Percentiles rank a stretch among this genome's conserved stretches.
These are phyloP conservation scores for Vaccinium myrtillus DNA, from an alignment of 148 eudicot species.

Conservation along the genomic window DNA sequence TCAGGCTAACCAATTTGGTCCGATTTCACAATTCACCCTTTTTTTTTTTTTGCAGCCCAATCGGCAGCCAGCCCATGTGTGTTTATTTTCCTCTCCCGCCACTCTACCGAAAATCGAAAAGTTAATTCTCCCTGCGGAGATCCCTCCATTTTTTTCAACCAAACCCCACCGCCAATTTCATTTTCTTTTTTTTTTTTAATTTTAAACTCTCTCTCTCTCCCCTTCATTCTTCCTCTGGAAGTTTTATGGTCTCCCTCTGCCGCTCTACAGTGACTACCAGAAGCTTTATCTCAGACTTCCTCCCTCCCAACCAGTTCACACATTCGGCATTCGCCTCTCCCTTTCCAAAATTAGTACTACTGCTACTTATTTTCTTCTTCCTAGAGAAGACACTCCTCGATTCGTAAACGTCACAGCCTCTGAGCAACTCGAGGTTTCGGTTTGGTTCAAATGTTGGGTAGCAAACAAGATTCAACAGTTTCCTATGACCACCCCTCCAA, in stretches of 20 bases:
- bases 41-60: neutral
- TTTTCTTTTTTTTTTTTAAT: neutral
- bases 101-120: slow-evolving; percentile 3
- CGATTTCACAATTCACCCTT: too few relatives aligned
- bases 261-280: neutral
- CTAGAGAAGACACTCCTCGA: neutral
- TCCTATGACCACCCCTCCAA: slow-evolving; percentile 22
- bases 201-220: neutral
- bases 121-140: too few relatives aligned
- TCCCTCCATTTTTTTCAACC: neutral
- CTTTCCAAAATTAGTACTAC: neutral
- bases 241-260: slow-evolving; percentile 11
- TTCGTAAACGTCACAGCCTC: neutral
- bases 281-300: too few relatives aligned
- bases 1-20: too few relatives aligned
- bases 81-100: slow-evolving; percentile 1
- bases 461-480: slow-evolving; percentile 20
- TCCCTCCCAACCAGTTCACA: neutral
- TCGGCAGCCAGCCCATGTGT: neutral
- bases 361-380: neutral
- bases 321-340: neutral
- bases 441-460: slow-evolving; percentile 30
- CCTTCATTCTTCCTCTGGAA: slow-evolving; percentile 26
- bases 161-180: neutral
- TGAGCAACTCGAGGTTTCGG: neutral